Evolutionary conservation across 2,329 filamentous ascomycete species (phyloP).

Genomic region (Whalleya microplaca): DNA sequence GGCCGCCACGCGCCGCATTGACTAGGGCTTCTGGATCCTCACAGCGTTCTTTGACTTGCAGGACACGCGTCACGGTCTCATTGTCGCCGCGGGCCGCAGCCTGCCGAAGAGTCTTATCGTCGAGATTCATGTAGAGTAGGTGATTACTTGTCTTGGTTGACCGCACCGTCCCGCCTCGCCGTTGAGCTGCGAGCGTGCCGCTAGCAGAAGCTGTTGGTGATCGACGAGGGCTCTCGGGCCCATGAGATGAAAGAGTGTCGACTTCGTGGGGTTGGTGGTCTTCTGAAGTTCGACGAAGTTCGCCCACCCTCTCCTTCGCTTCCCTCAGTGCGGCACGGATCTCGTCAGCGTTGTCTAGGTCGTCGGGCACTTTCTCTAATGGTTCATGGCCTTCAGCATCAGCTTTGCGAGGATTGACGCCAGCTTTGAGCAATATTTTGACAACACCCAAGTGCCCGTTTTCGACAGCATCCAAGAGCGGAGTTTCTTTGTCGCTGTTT

Average conservation of each 20-base stretch:
- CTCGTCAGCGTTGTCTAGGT: constrained; percentile 77
- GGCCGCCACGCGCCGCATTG: constrained; percentile 87
- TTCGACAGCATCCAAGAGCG: constrained; percentile 92
- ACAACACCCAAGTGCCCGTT: constrained; percentile 92
- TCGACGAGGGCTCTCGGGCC: constrained; percentile 60
- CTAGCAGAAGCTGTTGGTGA: constrained; percentile 53
- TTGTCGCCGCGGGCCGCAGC: constrained; percentile 65
- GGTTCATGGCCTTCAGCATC: constrained; percentile 94
- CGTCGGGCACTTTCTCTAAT: constrained; percentile 77
- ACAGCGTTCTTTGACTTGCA: constrained; percentile 63
- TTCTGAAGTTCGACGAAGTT: constrained; percentile 60
- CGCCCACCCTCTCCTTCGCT: constrained; percentile 59
- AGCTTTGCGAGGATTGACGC: constrained; percentile 87
- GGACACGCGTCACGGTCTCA: constrained; percentile 62
- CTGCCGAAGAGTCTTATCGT: constrained; percentile 63
- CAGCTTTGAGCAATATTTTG: constrained; percentile 78
- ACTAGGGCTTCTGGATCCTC: constrained; percentile 87
- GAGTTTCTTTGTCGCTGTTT: constrained; percentile 86
- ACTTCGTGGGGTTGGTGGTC: constrained; percentile 56
- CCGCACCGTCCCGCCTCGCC: constrained; percentile 59
- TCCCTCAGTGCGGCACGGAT: constrained; percentile 72
- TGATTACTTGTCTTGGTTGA: constrained; percentile 69
- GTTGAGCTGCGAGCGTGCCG: constrained; percentile 42
- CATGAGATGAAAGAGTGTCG: constrained; percentile 56
- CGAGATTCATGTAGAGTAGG: constrained; percentile 64